phyloP scores from a whole-genome alignment of 805 yeast species.

The Wickerhamomyces chambardii region DNA sequence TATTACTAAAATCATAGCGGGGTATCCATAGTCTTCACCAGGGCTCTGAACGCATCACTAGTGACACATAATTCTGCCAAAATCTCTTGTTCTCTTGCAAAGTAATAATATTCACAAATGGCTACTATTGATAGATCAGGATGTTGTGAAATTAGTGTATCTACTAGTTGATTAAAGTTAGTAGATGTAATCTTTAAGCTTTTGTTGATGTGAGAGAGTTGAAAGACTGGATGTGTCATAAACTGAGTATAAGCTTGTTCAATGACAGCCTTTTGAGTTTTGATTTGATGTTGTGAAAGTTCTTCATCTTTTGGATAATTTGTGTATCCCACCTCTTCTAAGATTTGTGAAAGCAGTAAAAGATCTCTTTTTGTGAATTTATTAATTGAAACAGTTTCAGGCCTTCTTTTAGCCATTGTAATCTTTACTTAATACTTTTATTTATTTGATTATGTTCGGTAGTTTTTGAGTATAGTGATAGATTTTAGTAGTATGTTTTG shows the following conservation, averaged over 20 bases:
- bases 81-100: constrained; percentile 8
- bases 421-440: neutral
- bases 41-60: constrained; percentile 5
- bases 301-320: constrained; percentile 1
- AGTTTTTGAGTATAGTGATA: neutral
- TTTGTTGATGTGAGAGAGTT: neutral
- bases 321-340: constrained; percentile 11
- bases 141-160: neutral
- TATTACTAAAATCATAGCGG: too few relatives aligned
- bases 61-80: constrained; percentile 4
- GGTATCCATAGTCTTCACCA: too few relatives aligned
- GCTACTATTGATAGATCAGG: neutral
- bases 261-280: neutral
- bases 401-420: neutral
- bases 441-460: neutral
- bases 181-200: too few relatives aligned
- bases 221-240: constrained; percentile 9
- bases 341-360: constrained; percentile 11
- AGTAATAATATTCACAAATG: constrained; percentile 9
- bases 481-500: too few relatives aligned
- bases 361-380: constrained; percentile 13
- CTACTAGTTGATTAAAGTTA: neutral
- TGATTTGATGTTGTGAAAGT: neutral
- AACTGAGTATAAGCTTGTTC: constrained; percentile 6
- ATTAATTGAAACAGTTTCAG: constrained; percentile 2